These are phyloP conservation scores for Alnus glutinosa DNA, from an alignment of 306 rosid species.

Conservation along the genomic window DNA sequence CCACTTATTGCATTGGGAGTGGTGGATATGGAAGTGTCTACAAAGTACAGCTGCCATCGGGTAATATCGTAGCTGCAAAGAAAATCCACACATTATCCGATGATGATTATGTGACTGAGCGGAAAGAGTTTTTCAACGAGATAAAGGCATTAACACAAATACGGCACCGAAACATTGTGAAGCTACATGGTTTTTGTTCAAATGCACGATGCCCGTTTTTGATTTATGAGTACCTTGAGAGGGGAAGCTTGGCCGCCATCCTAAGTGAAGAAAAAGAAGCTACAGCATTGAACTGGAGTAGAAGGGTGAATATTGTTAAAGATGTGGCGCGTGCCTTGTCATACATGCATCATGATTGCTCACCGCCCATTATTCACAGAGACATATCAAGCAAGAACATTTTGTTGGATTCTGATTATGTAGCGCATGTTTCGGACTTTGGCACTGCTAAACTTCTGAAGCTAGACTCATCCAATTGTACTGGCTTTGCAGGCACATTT, in stretches of 20 bases:
- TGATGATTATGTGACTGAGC: neutral
- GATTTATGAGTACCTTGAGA: constrained; percentile 27
- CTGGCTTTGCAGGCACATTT: constrained; percentile 28
- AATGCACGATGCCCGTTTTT: constrained; percentile 11
- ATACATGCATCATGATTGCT: constrained; percentile 32
- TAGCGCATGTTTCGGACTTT: constrained; percentile 30
- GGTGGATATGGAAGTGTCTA: constrained; percentile 37
- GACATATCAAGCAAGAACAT: constrained; percentile 34
- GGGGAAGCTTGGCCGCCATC: constrained; percentile 5
- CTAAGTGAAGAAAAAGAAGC: constrained; percentile 15
- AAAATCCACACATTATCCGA: neutral
- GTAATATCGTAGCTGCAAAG: constrained; percentile 16
- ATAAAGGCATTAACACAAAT: constrained; percentile 23
- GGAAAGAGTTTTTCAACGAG: constrained; percentile 27
- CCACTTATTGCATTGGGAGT: constrained; percentile 23
- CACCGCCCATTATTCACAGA: constrained; percentile 24
- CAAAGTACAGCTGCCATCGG: constrained; percentile 6
- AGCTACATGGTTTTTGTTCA: constrained; percentile 25
- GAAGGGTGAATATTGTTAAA: constrained; percentile 27
- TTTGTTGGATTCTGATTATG: constrained; percentile 21
- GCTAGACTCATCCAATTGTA: constrained; percentile 31
- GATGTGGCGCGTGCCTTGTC: constrained; percentile 30
- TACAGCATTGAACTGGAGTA: constrained; percentile 12
- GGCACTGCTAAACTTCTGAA: constrained; percentile 32
- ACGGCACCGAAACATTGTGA: constrained; percentile 35